Evolutionary conservation across 768 basidiomycete species (phyloP).

Genomic region (Lactarius hengduanensis): DNA sequence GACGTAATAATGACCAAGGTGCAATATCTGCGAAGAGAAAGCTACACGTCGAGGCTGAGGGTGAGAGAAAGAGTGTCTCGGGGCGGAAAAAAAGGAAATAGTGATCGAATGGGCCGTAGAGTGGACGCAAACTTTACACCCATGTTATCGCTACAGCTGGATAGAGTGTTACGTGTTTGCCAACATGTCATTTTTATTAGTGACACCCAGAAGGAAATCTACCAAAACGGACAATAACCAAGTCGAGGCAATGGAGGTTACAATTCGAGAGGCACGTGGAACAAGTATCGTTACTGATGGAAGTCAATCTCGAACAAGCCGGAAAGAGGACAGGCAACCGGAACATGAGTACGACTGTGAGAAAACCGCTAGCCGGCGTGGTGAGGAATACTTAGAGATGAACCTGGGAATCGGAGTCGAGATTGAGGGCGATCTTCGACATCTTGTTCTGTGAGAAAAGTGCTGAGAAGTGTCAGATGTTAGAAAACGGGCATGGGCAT

Average conservation of each 20-base stretch:
- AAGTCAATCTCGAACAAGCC: slow-evolving; percentile 27
- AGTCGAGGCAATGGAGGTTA: slow-evolving; percentile 27
- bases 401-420: slow-evolving; percentile 23
- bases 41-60: background rate
- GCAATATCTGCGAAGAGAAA: slow-evolving; percentile 18
- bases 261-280: slow-evolving; percentile 29
- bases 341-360: slow-evolving; percentile 28
- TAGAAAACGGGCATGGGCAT: slow-evolving; percentile 39
- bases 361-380: slow-evolving; percentile 23
- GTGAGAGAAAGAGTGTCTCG: background rate
- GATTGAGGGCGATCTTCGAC: slow-evolving; percentile 28
- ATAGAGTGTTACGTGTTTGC: slow-evolving; percentile 1
- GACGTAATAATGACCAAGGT: background rate
- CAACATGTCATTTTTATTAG: slow-evolving; percentile 26
- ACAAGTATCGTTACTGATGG: slow-evolving; percentile 28
- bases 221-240: slow-evolving; percentile 27
- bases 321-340: slow-evolving; percentile 22
- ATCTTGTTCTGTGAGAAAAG: slow-evolving; percentile 31
- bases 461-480: slow-evolving; percentile 30
- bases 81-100: slow-evolving; percentile 14
- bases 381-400: slow-evolving; percentile 30
- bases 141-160: background rate
- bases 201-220: slow-evolving; percentile 24
- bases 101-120: background rate
- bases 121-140: background rate